These are phyloP conservation scores for Peribolospora kevripleyi DNA, from an alignment of 768 basidiomycete species.

Conservation along the genomic window DNA sequence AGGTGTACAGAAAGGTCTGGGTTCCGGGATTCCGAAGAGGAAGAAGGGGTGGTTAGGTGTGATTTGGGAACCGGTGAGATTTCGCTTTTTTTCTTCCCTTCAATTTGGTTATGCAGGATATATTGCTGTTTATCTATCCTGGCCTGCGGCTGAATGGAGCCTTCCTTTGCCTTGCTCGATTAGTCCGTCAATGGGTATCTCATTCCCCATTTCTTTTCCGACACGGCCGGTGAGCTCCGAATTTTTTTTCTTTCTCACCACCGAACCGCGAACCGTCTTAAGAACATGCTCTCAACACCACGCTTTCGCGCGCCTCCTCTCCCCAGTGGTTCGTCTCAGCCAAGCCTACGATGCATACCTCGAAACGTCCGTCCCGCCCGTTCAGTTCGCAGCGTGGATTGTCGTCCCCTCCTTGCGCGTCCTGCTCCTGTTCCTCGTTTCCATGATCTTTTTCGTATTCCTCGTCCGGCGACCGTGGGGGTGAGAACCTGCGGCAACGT, in stretches of 20 bases:
- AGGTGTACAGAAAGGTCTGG: too few species aligned
- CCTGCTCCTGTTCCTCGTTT: not conserved
- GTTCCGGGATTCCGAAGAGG: too few species aligned
- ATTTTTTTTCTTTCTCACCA: not conserved
- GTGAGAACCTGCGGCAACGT: too few species aligned
- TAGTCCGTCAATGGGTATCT: not conserved
- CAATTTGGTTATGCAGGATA: too few species aligned
- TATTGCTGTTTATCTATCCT: not conserved
- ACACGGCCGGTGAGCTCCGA: not conserved
- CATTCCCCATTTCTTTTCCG: slow-evolving; percentile 6
- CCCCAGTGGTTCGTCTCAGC: not conserved
- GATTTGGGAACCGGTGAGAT: not conserved
- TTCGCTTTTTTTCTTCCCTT: too few species aligned
- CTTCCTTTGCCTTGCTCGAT: not conserved
- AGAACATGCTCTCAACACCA: not conserved
- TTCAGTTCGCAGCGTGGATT: slow-evolving; percentile 5
- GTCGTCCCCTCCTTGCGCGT: not conserved
- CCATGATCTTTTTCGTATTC: too few species aligned
- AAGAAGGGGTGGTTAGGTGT: too few species aligned
- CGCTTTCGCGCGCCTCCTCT: slow-evolving; percentile 5
- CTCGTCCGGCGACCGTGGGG: too few species aligned
- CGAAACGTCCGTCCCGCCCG: not conserved
- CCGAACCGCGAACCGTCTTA: too few species aligned
- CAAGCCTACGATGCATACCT: too few species aligned
- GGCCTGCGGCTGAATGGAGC: not conserved